Conservation (phyloP, 768 basidiomycete genomes). For the Leccinum aurantiacum region DNA sequence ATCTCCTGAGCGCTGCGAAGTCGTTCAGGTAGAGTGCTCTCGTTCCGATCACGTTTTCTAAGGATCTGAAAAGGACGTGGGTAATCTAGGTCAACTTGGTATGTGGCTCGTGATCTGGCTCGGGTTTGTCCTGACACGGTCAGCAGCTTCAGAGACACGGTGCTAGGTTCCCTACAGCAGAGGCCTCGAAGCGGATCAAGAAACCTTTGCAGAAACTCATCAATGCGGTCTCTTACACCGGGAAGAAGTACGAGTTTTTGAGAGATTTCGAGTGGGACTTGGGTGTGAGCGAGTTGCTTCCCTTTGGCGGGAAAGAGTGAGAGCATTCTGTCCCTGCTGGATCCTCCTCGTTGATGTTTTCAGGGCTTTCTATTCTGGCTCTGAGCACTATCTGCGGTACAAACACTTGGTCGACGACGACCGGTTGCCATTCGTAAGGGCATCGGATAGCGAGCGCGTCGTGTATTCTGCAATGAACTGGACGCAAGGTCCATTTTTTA, state of each 20-base stretch:
- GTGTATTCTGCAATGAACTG: constrained; percentile 69
- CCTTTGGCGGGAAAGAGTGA: constrained; percentile 65
- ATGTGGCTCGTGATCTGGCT: constrained; percentile 1
- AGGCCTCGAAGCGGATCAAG: constrained; percentile 43
- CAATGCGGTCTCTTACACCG: constrained; percentile 43
- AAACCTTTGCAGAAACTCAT: constrained; percentile 55
- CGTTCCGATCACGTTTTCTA: background rate
- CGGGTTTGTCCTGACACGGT: constrained; percentile 5
- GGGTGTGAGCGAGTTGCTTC: constrained; percentile 58
- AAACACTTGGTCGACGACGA: constrained; percentile 40
- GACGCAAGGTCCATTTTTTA: constrained; percentile 49
- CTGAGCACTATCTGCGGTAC: constrained; percentile 55
- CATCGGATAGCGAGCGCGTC: constrained; percentile 56
- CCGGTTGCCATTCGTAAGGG: constrained; percentile 53
- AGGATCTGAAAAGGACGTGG: background rate
- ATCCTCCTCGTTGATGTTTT: background rate
- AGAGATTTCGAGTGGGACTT: constrained; percentile 57
- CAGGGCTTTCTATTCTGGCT: constrained; percentile 55
- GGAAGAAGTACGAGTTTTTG: constrained; percentile 56
- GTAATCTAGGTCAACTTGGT: constrained; percentile 30
- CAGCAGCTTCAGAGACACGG: constrained; percentile 77
- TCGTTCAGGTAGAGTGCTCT: constrained; percentile 49
- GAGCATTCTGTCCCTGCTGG: constrained; percentile 18
- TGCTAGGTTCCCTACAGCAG: constrained; percentile 68
- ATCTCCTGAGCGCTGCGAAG: constrained; percentile 48